Base-by-base conservation (phyloP, 2,329 filamentous ascomycete species). In the Fusarium sp. region DNA sequence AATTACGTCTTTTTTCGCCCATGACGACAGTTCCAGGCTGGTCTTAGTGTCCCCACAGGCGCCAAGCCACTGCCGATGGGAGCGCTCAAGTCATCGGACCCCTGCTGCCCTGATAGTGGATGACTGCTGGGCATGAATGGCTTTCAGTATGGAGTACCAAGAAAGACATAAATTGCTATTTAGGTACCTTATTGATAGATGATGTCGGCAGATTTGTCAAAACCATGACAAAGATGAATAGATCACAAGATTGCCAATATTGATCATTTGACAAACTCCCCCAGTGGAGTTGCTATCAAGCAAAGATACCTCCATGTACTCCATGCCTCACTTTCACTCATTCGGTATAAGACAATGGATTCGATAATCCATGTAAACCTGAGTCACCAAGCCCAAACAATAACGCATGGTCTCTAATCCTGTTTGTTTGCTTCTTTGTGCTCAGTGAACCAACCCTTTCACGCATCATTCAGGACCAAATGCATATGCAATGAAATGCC, bases 61-160 rank as follows among this genome's bases (percentile, higher is more conserved):
- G 65, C 69, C 58, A 73, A 65, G 65, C 70, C 70, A 71, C 66
- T 72, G 29, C 70, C 65, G 70, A 60, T 44, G 22, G 39, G 45
- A 53, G 56, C 39, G 42, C 47, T 50, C 33, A 46, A 70, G 56
- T 57, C 50, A 54, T 35, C 44, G 44, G 52, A 67, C 65, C 70
- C 60, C 41, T 72, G 55, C 36, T 41, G 36, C 65, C 60, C 36
- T 66, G 55, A 47, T 41, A 54, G 54, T 54, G 41, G 39, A 47
- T 56, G 25, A 42, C 35, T 50, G 25, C 38, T 54, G 14, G 35
- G 29, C 22, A 20, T 41, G n/a, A 38, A 27, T 50, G 13, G 33
- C 33, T 35, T 49, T 25, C 44, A 35, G 29, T 17, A 4, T n/a
- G 53, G n/a, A 33, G 25, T 53, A 31, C 22, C 10, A 22, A 38